Conservation (phyloP, 192 early-diverging fungal genomes). For the Endogone sp. region DNA sequence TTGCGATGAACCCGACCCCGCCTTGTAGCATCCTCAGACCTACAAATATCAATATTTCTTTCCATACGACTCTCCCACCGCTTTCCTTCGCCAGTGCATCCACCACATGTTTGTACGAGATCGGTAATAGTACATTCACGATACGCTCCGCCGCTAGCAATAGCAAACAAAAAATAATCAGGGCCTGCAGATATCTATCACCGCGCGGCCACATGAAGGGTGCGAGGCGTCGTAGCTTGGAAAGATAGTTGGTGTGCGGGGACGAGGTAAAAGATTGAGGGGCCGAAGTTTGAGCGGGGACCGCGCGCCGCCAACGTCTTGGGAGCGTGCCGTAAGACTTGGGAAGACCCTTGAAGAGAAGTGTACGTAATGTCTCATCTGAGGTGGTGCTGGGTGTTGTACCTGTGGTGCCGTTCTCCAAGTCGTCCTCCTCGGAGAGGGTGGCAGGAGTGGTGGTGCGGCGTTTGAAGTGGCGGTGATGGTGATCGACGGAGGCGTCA, state of each 20-base stretch:
- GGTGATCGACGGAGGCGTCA: no score
- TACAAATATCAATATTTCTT: conserved; percentile 54
- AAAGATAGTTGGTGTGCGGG: not conserved
- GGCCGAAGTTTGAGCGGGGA: not conserved
- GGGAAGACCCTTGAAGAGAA: not conserved
- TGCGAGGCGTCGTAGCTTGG: conserved; percentile 27
- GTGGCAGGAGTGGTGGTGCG: no score
- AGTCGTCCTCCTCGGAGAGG: not conserved
- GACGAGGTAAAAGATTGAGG: not conserved
- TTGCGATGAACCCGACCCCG: conserved; percentile 70
- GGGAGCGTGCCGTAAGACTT: not conserved
- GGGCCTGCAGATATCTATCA: conserved; percentile 50
- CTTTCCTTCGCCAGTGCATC: conserved; percentile 31
- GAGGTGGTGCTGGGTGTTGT: not conserved
- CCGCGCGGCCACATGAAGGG: conserved; percentile 83
- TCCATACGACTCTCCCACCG: conserved; percentile 19
- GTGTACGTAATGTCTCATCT: not conserved
- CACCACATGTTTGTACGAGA: conserved; percentile 54
- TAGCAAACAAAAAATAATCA: conserved; percentile 65
- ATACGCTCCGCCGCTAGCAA: conserved; percentile 59
- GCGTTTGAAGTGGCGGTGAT: no score
- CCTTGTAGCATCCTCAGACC: conserved; percentile 73
- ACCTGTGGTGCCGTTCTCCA: not conserved
- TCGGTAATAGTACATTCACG: conserved; percentile 75
- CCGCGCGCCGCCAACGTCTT: conserved; percentile 4